Evolutionary conservation across 495 filamentous ascomycete species (phyloP).

Genomic region (Daldinia concentrica): DNA sequence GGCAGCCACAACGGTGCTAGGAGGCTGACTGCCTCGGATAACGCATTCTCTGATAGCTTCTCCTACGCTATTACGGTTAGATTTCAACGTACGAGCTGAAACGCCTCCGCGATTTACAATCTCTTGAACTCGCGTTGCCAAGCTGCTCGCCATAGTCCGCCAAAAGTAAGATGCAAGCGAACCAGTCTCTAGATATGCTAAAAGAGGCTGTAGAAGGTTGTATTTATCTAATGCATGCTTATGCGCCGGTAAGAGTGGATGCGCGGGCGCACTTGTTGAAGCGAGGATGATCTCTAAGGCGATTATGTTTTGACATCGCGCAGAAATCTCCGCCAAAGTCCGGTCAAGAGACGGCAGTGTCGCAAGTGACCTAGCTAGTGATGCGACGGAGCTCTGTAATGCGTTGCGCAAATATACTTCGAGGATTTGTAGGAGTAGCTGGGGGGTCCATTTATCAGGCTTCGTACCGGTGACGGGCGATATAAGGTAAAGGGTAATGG

Average conservation of each 20-base stretch:
- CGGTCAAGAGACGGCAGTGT: conserved; percentile 84
- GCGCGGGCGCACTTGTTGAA: conserved; percentile 68
- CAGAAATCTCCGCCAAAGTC: conserved; percentile 80
- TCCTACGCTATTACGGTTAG: conserved; percentile 76
- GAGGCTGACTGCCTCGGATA: conserved; percentile 70
- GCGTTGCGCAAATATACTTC: conserved; percentile 81
- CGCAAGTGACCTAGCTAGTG: conserved; percentile 75
- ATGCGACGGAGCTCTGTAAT: conserved; percentile 76
- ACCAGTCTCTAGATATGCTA: conserved; percentile 83
- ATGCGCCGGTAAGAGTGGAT: conserved; percentile 66
- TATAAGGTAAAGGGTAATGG: conserved; percentile 82
- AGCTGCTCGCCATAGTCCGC: conserved; percentile 80
- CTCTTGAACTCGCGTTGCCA: conserved; percentile 82
- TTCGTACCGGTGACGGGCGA: conserved; percentile 66
- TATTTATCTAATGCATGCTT: conserved; percentile 38
- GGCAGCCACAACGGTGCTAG: conserved; percentile 55
- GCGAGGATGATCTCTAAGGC: conserved; percentile 83
- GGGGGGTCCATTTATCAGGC: conserved; percentile 67
- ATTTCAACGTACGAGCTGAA: conserved; percentile 79
- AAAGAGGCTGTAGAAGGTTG: conserved; percentile 77
- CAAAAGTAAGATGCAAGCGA: conserved; percentile 92
- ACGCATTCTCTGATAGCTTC: conserved; percentile 87
- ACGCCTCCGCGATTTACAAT: conserved; percentile 83
- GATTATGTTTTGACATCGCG: conserved; percentile 88
- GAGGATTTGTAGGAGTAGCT: conserved; percentile 76